These are phyloP conservation scores for Aspergillus intermedius DNA, from an alignment of 2,329 filamentous ascomycete species.

Conservation along the genomic window DNA sequence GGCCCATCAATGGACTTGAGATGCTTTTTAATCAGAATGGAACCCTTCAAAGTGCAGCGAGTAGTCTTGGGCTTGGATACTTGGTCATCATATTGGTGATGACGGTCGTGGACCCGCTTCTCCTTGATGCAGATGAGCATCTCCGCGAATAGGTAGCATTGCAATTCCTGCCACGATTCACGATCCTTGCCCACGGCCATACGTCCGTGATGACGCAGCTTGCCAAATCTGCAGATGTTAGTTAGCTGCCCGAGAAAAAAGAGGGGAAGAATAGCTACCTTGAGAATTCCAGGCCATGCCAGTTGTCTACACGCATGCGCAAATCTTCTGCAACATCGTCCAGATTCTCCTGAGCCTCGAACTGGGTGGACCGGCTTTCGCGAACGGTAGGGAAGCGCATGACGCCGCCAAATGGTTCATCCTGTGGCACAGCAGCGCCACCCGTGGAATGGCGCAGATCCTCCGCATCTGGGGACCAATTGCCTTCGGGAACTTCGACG, in stretches of 20 bases:
- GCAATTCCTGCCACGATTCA: conserved; percentile 92
- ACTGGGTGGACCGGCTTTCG: conserved; percentile 57
- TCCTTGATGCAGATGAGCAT: conserved; percentile 99
- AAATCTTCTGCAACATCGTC: conserved; percentile 82
- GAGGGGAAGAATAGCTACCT: conserved; percentile 44
- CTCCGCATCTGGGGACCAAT: conserved; percentile 80
- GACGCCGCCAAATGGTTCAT: conserved; percentile 48
- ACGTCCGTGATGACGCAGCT: conserved; percentile 79
- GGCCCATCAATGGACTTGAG: conserved; percentile 76
- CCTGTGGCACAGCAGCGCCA: conserved; percentile 41
- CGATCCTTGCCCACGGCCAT: conserved; percentile 94
- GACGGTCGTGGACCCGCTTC: conserved; percentile 61
- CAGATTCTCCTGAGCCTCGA: conserved; percentile 68
- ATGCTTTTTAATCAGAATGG: conserved; percentile 97
- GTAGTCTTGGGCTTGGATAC: conserved; percentile 56
- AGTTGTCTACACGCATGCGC: conserved; percentile 86
- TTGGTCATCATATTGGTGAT: conserved; percentile 56
- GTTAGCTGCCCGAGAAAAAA: background rate
- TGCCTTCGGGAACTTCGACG: conserved; percentile 85
- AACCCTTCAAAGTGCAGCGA: conserved; percentile 88
- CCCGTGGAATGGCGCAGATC: conserved; percentile 57
- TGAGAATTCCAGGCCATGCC: conserved; percentile 91
- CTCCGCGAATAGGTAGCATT: conserved; percentile 94
- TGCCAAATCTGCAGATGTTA: conserved; percentile 68
- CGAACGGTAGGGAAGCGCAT: conserved; percentile 38